Base-by-base conservation (phyloP, 345 rosid genomes). In the Cardiospermum halicacabum region DNA sequence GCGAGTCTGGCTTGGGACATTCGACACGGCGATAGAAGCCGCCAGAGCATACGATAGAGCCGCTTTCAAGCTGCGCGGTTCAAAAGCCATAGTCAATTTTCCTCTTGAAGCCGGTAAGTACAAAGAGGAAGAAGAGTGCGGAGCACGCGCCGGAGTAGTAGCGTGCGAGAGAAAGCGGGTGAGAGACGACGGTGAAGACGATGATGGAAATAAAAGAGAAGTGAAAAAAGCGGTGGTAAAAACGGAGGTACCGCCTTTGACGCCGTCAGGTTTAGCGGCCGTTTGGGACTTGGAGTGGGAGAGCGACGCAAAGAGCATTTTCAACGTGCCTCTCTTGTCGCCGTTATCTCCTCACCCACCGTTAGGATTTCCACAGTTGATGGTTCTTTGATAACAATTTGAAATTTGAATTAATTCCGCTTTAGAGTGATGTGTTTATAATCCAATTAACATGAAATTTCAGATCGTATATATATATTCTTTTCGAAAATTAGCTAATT, bases 1-100 rank as follows among this genome's bases (percentile, higher is more conserved):
- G 2, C 78, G 98, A 0, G 57, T 88, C 39, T 92, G 98, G 98
- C 85, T 92, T 0, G 98, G 98, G 69, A 92, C 98, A 16, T 92
- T 80, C 57, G 82, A 88, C 22, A 79, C 87, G 1, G 86, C 86
- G 11, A 64, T 86, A 15, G 86, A 86, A 71, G 97, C 98, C 18
- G 98, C 96, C 5, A 82, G 75, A 69, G 97, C 98, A 53, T 92
- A 92, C 72, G 97, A 92, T 69, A 58, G 74, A 60, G 96, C 97
- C 0, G 93, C 96, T 45, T 92, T 88, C 80, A 69, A 65, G 69
- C 83, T 92, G 47, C 84, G 98, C 1, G 92, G 96, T 4, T 80
- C 96, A 0, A 92, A 86, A 66, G 97, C 98, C 7, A 86, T 92
- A 25, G 69, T 92, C 34, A 92, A 92, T 70, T 92, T 92, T 72